Evolutionary conservation across 768 basidiomycete genomes (phyloP).

Genomic region (Albatrellus ellisii): DNA sequence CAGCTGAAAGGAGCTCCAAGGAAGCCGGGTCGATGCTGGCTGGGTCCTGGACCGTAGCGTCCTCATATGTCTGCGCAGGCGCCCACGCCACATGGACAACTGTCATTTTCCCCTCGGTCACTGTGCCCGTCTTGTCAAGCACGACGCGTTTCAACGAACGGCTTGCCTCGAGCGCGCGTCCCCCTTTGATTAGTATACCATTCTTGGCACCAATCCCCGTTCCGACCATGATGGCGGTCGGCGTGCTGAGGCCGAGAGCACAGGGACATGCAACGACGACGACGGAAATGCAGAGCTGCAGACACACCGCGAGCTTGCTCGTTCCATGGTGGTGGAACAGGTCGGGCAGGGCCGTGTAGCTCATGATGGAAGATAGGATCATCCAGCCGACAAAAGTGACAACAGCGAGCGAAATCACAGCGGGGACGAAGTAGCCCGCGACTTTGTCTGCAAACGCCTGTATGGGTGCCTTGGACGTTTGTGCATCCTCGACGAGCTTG

Average conservation of each 20-base stretch:
- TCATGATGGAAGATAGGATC: constrained; percentile 46
- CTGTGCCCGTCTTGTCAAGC: constrained; percentile 95
- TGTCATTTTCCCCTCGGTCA: constrained; percentile 87
- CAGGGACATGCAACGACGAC: constrained; percentile 98
- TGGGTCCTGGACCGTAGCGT: constrained; percentile 11
- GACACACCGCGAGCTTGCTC: constrained; percentile 78
- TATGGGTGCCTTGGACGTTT: constrained; percentile 96
- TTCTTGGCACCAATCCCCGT: constrained; percentile 95
- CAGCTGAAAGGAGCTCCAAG: constrained; percentile 30
- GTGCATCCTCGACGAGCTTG: constrained; percentile 92
- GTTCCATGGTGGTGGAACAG: constrained; percentile 82
- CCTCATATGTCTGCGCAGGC: constrained; percentile 22
- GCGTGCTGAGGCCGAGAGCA: constrained; percentile 89
- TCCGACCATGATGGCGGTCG: constrained; percentile 98
- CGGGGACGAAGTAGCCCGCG: constrained; percentile 91
- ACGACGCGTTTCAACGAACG: constrained; percentile 70
- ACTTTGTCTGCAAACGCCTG: constrained; percentile 93
- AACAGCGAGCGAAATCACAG: constrained; percentile 71
- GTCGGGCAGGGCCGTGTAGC: constrained; percentile 48
- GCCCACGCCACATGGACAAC: constrained; percentile 75
- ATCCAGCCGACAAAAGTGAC: constrained; percentile 83
- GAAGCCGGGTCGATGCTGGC: constrained; percentile 11
- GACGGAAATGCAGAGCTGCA: constrained; percentile 96
- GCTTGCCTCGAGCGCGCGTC: constrained; percentile 86
- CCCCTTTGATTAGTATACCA: constrained; percentile 97